These are phyloP conservation scores for Acorus gramineus DNA, from an alignment of 106 monocot species.

Conservation along the genomic window DNA sequence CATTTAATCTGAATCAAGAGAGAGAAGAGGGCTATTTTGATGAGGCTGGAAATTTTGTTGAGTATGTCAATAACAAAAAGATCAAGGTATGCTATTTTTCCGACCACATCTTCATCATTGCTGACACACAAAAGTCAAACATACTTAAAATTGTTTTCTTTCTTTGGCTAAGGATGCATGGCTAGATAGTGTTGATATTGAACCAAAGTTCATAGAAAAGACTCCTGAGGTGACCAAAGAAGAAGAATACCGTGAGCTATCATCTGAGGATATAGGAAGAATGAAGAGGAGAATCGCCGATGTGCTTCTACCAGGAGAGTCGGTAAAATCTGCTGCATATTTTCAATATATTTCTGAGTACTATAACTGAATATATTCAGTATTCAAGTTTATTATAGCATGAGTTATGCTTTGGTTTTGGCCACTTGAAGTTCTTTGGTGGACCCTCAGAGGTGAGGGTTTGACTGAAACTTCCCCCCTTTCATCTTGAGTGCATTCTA, in stretches of 20 bases:
- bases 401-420: too few relatives aligned
- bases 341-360: too few relatives aligned
- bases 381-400: too few relatives aligned
- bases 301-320: slow-evolving; percentile 83
- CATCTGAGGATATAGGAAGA: slow-evolving; percentile 64
- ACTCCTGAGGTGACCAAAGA: slow-evolving; percentile 20
- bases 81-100: slow-evolving; percentile 50
- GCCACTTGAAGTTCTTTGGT: too few relatives aligned
- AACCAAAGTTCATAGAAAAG: slow-evolving; percentile 39
- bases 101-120: background rate
- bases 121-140: background rate
- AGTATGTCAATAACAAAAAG: slow-evolving; percentile 55
- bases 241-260: slow-evolving; percentile 74
- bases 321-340: slow-evolving; percentile 25
- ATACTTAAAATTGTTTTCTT: background rate
- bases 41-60: slow-evolving; percentile 83
- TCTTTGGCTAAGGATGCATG: slow-evolving; percentile 76
- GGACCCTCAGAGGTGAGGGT: too few relatives aligned
- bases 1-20: slow-evolving; percentile 90
- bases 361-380: too few relatives aligned
- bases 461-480: too few relatives aligned
- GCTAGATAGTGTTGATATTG: slow-evolving; percentile 71
- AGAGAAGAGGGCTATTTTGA: slow-evolving; percentile 98
- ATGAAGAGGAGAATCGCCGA: slow-evolving; percentile 73
- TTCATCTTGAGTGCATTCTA: too few relatives aligned